Percentiles rank a stretch among this genome's conserved stretches.
Evolutionary conservation across 2,329 filamentous ascomycete species (phyloP).

Genomic region (Juglanconis juglandina): DNA sequence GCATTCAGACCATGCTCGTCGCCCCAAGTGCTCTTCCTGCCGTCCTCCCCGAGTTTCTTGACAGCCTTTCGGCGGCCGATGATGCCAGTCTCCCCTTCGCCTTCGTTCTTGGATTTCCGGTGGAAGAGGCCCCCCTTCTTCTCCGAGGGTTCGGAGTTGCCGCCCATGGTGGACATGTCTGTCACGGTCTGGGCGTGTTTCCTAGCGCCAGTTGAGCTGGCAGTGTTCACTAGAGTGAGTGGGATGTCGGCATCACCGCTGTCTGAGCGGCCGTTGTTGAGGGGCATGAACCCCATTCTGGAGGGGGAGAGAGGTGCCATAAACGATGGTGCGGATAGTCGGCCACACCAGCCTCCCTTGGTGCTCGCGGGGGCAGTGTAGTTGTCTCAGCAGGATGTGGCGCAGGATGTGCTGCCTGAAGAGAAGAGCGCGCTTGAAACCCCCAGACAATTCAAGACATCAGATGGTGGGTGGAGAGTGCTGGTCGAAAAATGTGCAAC

Average conservation of each 20-base stretch:
- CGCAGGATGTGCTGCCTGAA: no score
- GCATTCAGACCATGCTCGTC: conserved; percentile 58
- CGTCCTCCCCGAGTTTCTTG: conserved; percentile 35
- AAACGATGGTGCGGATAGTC: background rate
- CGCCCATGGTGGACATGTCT: conserved; percentile 27
- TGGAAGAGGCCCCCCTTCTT: conserved; percentile 48
- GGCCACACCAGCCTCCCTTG: background rate
- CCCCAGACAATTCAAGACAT: background rate
- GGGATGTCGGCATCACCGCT: conserved; percentile 46
- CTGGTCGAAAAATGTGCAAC: background rate
- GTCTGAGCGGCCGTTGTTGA: conserved; percentile 30
- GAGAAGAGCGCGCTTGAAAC: background rate
- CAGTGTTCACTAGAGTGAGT: conserved; percentile 53
- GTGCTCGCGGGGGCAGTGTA: background rate
- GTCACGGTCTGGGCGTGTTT: conserved; percentile 31
- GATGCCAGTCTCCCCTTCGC: conserved; percentile 28
- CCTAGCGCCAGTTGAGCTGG: conserved; percentile 48
- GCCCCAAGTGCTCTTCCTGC: conserved; percentile 42
- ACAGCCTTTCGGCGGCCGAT: conserved; percentile 46
- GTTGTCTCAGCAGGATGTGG: background rate
- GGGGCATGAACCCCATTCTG: conserved; percentile 43
- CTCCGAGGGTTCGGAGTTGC: conserved; percentile 21
- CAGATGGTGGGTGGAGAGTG: no score
- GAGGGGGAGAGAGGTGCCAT: conserved; percentile 30
- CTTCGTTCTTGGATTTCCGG: conserved; percentile 23